Evolutionary conservation across 1,284 basidiomycete species (phyloP).

Genomic region (Entoloma clypeatum): DNA sequence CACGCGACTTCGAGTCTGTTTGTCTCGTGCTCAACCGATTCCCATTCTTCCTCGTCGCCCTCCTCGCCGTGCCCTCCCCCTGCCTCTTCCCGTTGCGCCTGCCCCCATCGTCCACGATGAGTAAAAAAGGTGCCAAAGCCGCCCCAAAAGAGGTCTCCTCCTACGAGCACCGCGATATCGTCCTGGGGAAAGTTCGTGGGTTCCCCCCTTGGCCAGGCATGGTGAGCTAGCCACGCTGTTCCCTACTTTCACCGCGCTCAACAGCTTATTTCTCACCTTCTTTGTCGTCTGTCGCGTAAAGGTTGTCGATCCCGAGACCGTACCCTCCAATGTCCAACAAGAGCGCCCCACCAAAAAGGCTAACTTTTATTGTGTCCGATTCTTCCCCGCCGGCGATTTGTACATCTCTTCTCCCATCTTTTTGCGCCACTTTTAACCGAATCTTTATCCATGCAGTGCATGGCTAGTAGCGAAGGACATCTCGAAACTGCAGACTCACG

Average conservation of each 20-base stretch:
- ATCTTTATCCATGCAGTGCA: conserved; percentile 46
- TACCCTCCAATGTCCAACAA: conserved; percentile 55
- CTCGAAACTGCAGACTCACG: conserved; percentile 70
- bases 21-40: conserved; percentile 26
- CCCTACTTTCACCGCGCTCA: conserved; percentile 4
- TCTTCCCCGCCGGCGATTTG: conserved; percentile 92
- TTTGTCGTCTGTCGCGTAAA: conserved; percentile 28
- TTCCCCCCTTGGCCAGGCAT: conserved; percentile 92
- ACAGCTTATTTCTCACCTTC: conserved; percentile 3
- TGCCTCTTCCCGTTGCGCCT: neutral
- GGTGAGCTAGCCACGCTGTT: conserved; percentile 47
- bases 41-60: conserved; percentile 5
- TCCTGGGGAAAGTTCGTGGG: conserved; percentile 90
- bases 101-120: conserved; percentile 35
- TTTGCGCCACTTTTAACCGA: conserved; percentile 10
- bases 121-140: conserved; percentile 54
- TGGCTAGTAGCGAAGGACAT: conserved; percentile 87
- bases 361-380: conserved; percentile 74
- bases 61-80: neutral
- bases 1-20: conserved; percentile 14
- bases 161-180: conserved; percentile 65
- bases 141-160: conserved; percentile 36
- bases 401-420: conserved; percentile 42
- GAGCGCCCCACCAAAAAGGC: conserved; percentile 76
- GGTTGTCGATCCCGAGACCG: conserved; percentile 72